These are phyloP conservation scores for Naganishia onofrii DNA, from an alignment of 768 basidiomycete genomes.

Conservation along the genomic window DNA sequence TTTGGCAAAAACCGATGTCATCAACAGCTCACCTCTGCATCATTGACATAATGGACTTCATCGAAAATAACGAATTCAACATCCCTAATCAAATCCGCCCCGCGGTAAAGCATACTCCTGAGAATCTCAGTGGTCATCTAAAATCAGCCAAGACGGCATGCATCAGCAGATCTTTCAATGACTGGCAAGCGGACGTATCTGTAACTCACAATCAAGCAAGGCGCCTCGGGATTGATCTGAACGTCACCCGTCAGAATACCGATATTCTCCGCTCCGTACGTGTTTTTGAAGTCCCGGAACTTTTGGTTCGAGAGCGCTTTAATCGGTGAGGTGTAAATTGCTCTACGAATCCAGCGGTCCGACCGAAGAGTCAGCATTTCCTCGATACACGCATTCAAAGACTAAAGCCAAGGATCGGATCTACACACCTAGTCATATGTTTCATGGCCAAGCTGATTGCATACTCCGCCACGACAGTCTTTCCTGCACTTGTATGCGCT, in stretches of 20 bases:
- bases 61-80: slow-evolving; percentile 99
- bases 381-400: neutral
- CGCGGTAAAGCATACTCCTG: slow-evolving; percentile 92
- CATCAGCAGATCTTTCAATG: neutral
- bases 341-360: slow-evolving; percentile 56
- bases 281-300: slow-evolving; percentile 96
- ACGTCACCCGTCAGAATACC: slow-evolving; percentile 98
- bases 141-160: neutral
- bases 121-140: slow-evolving; percentile 78
- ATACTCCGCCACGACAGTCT: slow-evolving; percentile 98
- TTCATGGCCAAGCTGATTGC: slow-evolving; percentile 94
- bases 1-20: neutral
- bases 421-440: slow-evolving; percentile 92
- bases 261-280: slow-evolving; percentile 71
- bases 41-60: slow-evolving; percentile 99
- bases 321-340: slow-evolving; percentile 98
- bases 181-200: neutral
- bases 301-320: slow-evolving; percentile 99
- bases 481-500: slow-evolving; percentile 98
- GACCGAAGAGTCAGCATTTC: neutral
- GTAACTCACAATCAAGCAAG: slow-evolving; percentile 66
- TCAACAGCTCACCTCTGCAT: slow-evolving; percentile 74
- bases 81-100: slow-evolving; percentile 95
- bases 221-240: slow-evolving; percentile 97
- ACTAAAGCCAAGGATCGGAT: slow-evolving; percentile 30